phyloP scores from a whole-genome alignment of 768 basidiomycete genomes.

The Obba rivulosa region DNA sequence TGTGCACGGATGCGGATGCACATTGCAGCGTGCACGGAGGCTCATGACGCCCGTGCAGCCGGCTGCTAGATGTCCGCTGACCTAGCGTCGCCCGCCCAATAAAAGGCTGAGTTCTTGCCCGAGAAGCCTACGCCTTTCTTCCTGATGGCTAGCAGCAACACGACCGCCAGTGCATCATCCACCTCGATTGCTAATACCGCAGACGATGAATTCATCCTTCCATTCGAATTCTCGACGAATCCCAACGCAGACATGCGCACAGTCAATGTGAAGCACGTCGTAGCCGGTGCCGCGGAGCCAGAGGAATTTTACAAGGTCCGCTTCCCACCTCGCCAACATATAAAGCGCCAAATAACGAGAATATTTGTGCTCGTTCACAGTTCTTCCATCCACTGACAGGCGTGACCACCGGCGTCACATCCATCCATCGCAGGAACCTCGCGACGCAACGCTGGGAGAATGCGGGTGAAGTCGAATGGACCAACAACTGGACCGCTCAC shows the following conservation, averaged over 20 bases:
- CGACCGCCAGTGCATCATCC: neutral
- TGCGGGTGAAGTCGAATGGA: conserved; percentile 52
- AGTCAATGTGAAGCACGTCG: conserved; percentile 34
- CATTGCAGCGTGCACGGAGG: neutral
- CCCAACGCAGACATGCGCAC: conserved; percentile 36
- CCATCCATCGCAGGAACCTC: conserved; percentile 44
- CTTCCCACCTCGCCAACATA: neutral
- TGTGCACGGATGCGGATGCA: neutral
- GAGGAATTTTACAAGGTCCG: conserved; percentile 41
- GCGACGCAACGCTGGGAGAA: conserved; percentile 41
- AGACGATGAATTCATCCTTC: conserved; percentile 31
- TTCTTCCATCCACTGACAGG: conserved; percentile 34
- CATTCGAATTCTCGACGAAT: conserved; percentile 28
- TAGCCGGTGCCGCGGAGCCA: conserved; percentile 21
- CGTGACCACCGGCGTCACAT: conserved; percentile 35
- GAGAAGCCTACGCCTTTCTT: no score
- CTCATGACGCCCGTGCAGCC: neutral
- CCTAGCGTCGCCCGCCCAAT: no score
- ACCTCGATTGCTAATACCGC: neutral
- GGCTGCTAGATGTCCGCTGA: no score
- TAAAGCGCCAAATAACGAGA: neutral
- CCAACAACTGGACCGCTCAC: conserved; percentile 36
- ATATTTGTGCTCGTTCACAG: neutral
- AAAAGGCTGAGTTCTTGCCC: no score
- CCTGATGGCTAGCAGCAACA: no score